These are phyloP conservation scores for Bondarzewia mesenterica DNA, from an alignment of 1,284 basidiomycete species.

Conservation along the genomic window DNA sequence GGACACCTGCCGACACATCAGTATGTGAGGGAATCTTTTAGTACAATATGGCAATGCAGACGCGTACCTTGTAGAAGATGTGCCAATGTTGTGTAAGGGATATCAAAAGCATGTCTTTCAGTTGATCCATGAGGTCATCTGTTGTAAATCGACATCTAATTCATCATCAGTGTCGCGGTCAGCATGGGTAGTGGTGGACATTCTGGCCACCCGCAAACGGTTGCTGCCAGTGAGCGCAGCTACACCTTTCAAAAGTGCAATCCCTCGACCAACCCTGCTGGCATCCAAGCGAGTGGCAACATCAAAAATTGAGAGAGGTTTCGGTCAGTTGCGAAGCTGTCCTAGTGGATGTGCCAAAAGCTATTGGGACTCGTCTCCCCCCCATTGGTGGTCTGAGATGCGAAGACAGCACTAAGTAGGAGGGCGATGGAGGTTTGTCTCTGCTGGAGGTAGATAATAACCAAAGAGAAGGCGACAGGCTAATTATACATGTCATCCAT, in stretches of 20 bases:
- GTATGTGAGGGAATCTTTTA: not conserved
- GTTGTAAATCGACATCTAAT: conserved; percentile 44
- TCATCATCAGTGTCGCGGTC: conserved; percentile 42
- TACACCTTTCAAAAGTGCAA: conserved; percentile 34
- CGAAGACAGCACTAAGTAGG: conserved; percentile 4
- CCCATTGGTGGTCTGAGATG: conserved; percentile 24
- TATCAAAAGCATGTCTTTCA: conserved; percentile 52
- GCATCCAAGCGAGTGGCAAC: conserved; percentile 32
- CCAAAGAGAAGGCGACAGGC: conserved; percentile 24
- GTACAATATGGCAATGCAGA: not conserved
- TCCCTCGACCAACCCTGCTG: conserved; percentile 18
- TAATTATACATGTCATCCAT: too few species aligned
- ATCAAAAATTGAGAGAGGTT: conserved; percentile 32
- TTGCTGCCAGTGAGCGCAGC: conserved; percentile 28
- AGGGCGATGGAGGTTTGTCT: conserved; percentile 16
- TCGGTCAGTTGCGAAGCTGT: conserved; percentile 44
- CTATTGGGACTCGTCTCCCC: conserved; percentile 49
- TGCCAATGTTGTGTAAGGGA: conserved; percentile 50
- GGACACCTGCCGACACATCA: conserved; percentile 32
- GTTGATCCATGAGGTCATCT: conserved; percentile 50
- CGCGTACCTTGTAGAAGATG: conserved; percentile 41
- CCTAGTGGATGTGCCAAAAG: conserved; percentile 48
- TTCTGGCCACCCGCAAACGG: not conserved
- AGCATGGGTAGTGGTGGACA: conserved; percentile 11
- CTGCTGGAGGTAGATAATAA: conserved; percentile 24